Conservation (phyloP, 169 alveolate species). For the Eimeria maxima region DNA sequence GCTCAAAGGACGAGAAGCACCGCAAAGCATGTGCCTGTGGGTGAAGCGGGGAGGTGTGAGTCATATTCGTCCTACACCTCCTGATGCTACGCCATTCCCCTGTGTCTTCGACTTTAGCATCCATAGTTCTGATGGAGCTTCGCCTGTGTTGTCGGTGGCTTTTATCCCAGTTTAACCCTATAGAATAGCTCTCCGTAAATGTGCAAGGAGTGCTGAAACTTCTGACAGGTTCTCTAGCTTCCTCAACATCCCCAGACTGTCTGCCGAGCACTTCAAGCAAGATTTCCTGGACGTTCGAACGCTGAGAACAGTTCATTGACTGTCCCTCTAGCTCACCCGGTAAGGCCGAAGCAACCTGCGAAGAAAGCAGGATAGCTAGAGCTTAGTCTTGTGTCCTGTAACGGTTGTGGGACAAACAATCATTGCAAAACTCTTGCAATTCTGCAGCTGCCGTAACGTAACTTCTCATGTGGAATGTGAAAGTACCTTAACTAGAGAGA, state of each 20-base stretch:
- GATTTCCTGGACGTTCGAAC: constrained; percentile 19
- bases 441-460: not conserved
- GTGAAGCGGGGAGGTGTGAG: not conserved
- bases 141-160: constrained; percentile 8
- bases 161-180: not conserved
- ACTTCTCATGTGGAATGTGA: not conserved
- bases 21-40: not conserved
- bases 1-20: not conserved
- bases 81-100: not conserved
- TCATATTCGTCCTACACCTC: constrained; percentile 26
- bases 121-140: constrained; percentile 4
- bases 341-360: constrained; percentile 70
- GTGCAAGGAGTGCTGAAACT: constrained; percentile 45
- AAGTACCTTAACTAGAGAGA: constrained; percentile 36
- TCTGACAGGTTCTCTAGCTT: not conserved
- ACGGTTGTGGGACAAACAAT: not conserved
- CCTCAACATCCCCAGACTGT: constrained; percentile 12
- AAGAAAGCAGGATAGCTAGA: not conserved
- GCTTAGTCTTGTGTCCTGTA: not conserved
- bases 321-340: constrained; percentile 2
- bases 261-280: not conserved
- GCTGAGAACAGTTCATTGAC: constrained; percentile 14
- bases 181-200: not conserved
- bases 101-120: not conserved
- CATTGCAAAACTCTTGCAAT: not conserved